Percentiles rank a stretch among this genome's conserved stretches.
phyloP scores from a whole-genome alignment of 2,329 filamentous ascomycete species.

The Trichoderma sp. region DNA sequence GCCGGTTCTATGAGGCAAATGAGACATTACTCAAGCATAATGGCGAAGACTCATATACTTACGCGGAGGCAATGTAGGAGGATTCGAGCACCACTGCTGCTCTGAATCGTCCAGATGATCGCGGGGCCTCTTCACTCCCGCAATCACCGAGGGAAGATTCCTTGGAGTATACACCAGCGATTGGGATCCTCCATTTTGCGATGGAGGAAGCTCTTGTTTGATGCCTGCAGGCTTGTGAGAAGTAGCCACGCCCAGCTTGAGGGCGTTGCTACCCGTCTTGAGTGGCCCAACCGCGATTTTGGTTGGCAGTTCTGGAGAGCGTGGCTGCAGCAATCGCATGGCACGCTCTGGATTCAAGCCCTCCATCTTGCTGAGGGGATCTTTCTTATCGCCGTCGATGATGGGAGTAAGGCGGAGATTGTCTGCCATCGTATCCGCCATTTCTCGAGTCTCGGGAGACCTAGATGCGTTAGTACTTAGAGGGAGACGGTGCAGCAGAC shows the following conservation, averaged over 20 bases:
- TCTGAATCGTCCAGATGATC: neutral
- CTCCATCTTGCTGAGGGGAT: neutral
- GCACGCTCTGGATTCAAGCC: conserved; percentile 32
- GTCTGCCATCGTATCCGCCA: neutral
- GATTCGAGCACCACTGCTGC: neutral
- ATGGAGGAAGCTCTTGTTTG: neutral
- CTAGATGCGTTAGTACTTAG: neutral
- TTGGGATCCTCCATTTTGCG: neutral
- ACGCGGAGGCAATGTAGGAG: neutral
- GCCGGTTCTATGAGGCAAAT: conserved; percentile 15
- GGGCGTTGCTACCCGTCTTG: conserved; percentile 9
- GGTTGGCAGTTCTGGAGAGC: conserved; percentile 2
- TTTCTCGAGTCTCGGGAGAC: neutral
- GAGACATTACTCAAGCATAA: neutral
- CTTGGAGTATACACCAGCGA: neutral
- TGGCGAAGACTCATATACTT: neutral
- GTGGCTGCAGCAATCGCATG: conserved; percentile 25
- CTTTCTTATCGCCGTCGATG: neutral
- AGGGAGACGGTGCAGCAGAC: neutral
- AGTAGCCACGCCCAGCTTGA: neutral
- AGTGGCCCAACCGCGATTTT: neutral
- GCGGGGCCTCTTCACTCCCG: conserved; percentile 4
- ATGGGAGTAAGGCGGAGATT: neutral
- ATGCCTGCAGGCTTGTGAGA: neutral
- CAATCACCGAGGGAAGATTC: neutral